A percentile compares a stretch with the other conserved stretches of the same genome.
phyloP scores from a whole-genome alignment of 2,329 filamentous ascomycete species.

The Ramularia collo-cygni region DNA sequence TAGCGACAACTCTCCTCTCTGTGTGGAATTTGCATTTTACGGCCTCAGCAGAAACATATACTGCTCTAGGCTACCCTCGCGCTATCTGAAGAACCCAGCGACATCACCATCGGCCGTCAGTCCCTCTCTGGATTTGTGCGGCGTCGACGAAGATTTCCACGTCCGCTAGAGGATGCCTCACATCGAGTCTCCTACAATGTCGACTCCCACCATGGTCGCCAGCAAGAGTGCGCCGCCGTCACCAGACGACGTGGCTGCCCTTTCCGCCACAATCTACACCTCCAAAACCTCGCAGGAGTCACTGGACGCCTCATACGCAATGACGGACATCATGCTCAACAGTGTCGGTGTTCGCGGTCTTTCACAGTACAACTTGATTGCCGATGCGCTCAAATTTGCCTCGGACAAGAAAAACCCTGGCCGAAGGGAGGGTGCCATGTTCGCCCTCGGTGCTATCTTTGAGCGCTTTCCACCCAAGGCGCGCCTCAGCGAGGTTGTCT shows the following conservation, averaged over 20 bases:
- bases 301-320: constrained; percentile 57
- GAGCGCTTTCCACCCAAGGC: constrained; percentile 78
- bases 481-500: constrained; percentile 69
- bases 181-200: constrained; percentile 45
- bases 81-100: too few species aligned
- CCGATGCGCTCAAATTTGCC: constrained; percentile 67
- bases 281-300: constrained; percentile 49
- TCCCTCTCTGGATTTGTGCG: neutral
- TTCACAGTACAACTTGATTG: constrained; percentile 54
- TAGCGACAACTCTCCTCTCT: constrained; percentile 1
- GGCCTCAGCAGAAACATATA: neutral
- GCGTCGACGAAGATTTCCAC: constrained; percentile 2
- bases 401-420: constrained; percentile 88
- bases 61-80: neutral
- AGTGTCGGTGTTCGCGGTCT: constrained; percentile 59
- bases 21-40: neutral
- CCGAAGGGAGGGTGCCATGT: constrained; percentile 84
- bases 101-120: too few species aligned
- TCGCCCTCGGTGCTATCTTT: constrained; percentile 86
- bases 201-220: constrained; percentile 38
- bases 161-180: constrained; percentile 38
- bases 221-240: constrained; percentile 40
- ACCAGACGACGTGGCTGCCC: constrained; percentile 39
- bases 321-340: constrained; percentile 58
- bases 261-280: constrained; percentile 40